These are phyloP conservation scores for Geotrichum bryndzae DNA, from an alignment of 1,139 yeast genomes.

Conservation along the genomic window DNA sequence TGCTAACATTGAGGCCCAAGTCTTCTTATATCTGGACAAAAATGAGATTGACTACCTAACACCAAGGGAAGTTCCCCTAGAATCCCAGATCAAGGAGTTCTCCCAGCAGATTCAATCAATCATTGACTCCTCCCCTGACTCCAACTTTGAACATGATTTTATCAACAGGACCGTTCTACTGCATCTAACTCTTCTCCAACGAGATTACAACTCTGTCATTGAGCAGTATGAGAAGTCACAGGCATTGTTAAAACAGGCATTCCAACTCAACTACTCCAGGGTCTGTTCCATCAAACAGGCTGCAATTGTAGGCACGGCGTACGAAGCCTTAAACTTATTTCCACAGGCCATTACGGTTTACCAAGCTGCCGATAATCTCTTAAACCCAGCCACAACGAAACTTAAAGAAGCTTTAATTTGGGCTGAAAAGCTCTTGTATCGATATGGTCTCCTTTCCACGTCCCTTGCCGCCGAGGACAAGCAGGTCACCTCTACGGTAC, in stretches of 20 bases:
- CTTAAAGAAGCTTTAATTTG: conserved; percentile 24
- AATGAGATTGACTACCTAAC: conserved; percentile 11
- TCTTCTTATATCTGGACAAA: not conserved
- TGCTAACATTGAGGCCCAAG: conserved; percentile 13
- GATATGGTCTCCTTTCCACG: conserved; percentile 23
- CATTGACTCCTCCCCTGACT: not conserved
- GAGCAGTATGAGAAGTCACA: conserved; percentile 9
- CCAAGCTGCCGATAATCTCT: conserved; percentile 15
- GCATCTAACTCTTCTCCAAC: conserved; percentile 22
- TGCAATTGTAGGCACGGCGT: conserved; percentile 29
- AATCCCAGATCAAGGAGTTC: conserved; percentile 1
- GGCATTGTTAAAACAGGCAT: not conserved
- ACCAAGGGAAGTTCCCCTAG: conserved; percentile 5
- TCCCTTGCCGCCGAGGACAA: conserved; percentile 17
- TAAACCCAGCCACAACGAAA: conserved; percentile 8
- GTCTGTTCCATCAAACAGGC: conserved; percentile 24
- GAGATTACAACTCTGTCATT: conserved; percentile 20
- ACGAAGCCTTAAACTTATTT: conserved; percentile 22
- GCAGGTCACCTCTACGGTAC: conserved; percentile 22
- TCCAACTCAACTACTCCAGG: conserved; percentile 20
- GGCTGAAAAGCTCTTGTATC: conserved; percentile 25
- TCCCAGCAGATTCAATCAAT: conserved; percentile 1
- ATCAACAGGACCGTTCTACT: conserved; percentile 23
- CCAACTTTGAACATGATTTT: conserved; percentile 18
- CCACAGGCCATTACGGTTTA: conserved; percentile 27